Base-by-base conservation (phyloP, 2,329 filamentous ascomycete species). In the Trichoderma guizhouense region DNA sequence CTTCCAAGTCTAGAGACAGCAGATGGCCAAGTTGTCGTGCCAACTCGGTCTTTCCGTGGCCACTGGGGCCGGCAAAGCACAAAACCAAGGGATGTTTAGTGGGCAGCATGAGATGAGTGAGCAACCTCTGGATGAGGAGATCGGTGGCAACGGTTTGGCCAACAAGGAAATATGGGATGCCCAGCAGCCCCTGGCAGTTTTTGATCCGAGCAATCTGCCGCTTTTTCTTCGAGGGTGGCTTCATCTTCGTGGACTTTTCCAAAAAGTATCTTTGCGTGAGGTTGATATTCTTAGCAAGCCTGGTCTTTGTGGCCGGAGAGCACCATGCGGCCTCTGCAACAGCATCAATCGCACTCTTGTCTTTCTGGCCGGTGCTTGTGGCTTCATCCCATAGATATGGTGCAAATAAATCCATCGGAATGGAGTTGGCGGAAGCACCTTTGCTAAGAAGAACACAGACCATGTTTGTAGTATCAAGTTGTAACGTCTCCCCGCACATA, bases 31-130 rank as follows among this genome's bases (percentile, higher is more conserved):
- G 79, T 8, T 77, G 77, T 15, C 78, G 78, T 0, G 84, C 84
- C 14, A 87, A 75, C 72, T 86, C 84, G 0, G 84, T 86, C 76
- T 87, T 87, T 5, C 85, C 85, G 71, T 86, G 84, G 0, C 84
- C 84, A 43, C 82, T 83, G 0, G 83, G 82, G 0, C 84, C 85
- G 4, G 83, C 82, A 65, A 86, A 85, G 1, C 82, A 77, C 7
- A 72, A 26, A 6, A 72, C 71, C 14, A 72, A 64, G 8, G 71
- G 71, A 2, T 57, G 65, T 15, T 47, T 63, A 0, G 58, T 58
- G 2, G 64, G 71, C 47, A 72, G 30, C 55, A 68, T 43, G 15
- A 69, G 24, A 43, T 72, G 71, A 7, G 32, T 69, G 47, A 72
- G 63, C 9, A 72, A 21, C 11, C 24, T 62, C 51, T 72, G 71